Percentiles rank a stretch among this genome's conserved stretches.
Evolutionary conservation across 225 moss, liverwort and hornwort genomes (phyloP).

Genomic region (Thuidium tamariscinum): DNA sequence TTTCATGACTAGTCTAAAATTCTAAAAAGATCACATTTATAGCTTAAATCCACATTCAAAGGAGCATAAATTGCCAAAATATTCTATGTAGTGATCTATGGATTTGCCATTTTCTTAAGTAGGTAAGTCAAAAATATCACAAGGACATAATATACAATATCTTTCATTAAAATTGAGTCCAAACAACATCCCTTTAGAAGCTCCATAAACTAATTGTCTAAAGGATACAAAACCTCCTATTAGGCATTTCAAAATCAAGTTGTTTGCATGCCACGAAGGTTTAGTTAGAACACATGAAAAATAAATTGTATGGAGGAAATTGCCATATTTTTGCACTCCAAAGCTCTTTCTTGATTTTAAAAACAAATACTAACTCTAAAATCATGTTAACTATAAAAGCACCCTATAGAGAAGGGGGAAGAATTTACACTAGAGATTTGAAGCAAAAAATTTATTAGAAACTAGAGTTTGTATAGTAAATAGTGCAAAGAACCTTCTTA

Average conservation of each 20-base stretch:
- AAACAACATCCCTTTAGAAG: neutral
- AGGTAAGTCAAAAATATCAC: neutral
- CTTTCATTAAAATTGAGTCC: neutral
- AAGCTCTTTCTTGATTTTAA: neutral
- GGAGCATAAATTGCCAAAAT: neutral
- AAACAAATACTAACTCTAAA: neutral
- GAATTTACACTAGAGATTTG: neutral
- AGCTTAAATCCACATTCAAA: neutral
- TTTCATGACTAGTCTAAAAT: fast-evolving
- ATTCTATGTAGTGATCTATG: fast-evolving
- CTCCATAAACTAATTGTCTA: neutral
- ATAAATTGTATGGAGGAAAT: neutral
- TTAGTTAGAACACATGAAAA: no score
- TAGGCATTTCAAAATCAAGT: no score
- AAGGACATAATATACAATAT: neutral
- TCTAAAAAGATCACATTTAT: no score
- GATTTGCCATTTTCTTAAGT: neutral
- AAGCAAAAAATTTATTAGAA: neutral
- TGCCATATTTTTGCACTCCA: no score
- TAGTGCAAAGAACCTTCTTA: neutral
- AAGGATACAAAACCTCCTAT: fast-evolving
- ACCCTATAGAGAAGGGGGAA: fast-evolving
- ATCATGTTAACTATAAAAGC: neutral
- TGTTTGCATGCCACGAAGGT: neutral
- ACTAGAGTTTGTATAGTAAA: neutral